A percentile compares a stretch with the other conserved stretches of the same genome.
Conservation (phyloP, 495 filamentous ascomycete species). For the Trichoderma virens region DNA sequence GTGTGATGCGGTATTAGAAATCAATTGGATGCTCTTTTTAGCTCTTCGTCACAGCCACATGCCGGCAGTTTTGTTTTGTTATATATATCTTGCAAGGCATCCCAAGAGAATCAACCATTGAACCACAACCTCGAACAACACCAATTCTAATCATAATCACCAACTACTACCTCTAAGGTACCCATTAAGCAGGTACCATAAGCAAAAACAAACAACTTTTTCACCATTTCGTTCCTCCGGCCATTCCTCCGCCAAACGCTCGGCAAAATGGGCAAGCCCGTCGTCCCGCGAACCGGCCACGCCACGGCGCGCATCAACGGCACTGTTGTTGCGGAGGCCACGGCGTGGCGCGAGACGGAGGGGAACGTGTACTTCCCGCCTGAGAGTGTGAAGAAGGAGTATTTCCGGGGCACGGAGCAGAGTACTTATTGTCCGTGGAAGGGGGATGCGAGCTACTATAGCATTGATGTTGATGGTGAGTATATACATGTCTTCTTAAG, state of each 20-base stretch:
- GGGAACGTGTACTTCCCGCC: slow-evolving; percentile 62
- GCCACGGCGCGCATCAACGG: slow-evolving; percentile 10
- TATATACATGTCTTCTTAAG: background rate
- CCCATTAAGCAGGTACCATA: too few relatives aligned
- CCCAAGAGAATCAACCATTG: too few relatives aligned
- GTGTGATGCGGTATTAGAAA: too few relatives aligned
- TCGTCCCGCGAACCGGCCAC: background rate
- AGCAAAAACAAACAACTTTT: background rate
- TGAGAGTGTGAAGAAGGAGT: slow-evolving; percentile 40
- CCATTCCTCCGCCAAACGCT: background rate
- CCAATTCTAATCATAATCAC: background rate
- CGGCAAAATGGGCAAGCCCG: background rate
- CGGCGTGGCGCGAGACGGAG: slow-evolving; percentile 55
- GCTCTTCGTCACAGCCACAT: background rate
- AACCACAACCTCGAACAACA: too few relatives aligned
- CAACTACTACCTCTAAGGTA: too few relatives aligned
- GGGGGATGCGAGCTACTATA: slow-evolving; percentile 62
- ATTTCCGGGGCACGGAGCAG: slow-evolving; percentile 19
- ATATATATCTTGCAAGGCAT: too few relatives aligned
- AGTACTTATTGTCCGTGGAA: slow-evolving; percentile 61
- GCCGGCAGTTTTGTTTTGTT: background rate
- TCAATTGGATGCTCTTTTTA: background rate
- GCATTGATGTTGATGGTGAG: slow-evolving; percentile 49
- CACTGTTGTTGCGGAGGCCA: slow-evolving; percentile 12
- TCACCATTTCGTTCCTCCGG: background rate